Conservation (phyloP, 2,329 filamentous ascomycete species). For the Pestalotiopsis fici region DNA sequence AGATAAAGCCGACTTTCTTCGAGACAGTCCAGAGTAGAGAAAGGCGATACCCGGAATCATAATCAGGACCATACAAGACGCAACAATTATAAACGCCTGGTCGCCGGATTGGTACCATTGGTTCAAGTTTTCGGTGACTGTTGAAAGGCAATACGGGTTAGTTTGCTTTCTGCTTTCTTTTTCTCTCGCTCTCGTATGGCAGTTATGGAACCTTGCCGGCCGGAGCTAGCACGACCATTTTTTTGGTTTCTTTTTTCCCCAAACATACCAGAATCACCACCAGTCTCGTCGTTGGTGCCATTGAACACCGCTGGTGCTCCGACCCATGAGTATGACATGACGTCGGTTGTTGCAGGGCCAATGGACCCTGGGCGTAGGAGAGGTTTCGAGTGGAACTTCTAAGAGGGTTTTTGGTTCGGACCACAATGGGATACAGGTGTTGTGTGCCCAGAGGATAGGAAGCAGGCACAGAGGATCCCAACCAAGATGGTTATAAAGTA, state of each 20-base stretch:
- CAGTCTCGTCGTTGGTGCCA: constrained; percentile 63
- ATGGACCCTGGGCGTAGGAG: not conserved
- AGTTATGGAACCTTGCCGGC: no score
- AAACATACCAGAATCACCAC: constrained; percentile 77
- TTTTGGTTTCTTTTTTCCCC: not conserved
- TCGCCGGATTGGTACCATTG: constrained; percentile 94
- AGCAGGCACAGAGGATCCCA: not conserved
- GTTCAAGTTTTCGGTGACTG: constrained; percentile 86
- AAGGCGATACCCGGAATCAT: constrained; percentile 98
- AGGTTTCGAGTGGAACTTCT: constrained; percentile 4
- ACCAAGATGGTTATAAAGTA: not conserved
- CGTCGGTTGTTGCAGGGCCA: constrained; percentile 15
- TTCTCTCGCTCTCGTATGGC: not conserved
- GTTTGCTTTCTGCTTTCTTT: not conserved
- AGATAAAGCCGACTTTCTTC: constrained; percentile 93
- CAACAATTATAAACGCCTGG: constrained; percentile 88
- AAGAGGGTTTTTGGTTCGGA: not conserved
- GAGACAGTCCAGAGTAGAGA: constrained; percentile 95
- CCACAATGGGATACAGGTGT: not conserved
- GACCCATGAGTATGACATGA: constrained; percentile 60
- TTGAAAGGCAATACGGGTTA: constrained; percentile 6
- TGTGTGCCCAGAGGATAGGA: not conserved
- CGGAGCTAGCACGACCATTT: no score
- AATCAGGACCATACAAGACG: constrained; percentile 89
- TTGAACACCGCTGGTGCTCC: constrained; percentile 63